These are phyloP conservation scores for Fusarium torulosum DNA, from an alignment of 2,329 filamentous ascomycete genomes.

Conservation along the genomic window DNA sequence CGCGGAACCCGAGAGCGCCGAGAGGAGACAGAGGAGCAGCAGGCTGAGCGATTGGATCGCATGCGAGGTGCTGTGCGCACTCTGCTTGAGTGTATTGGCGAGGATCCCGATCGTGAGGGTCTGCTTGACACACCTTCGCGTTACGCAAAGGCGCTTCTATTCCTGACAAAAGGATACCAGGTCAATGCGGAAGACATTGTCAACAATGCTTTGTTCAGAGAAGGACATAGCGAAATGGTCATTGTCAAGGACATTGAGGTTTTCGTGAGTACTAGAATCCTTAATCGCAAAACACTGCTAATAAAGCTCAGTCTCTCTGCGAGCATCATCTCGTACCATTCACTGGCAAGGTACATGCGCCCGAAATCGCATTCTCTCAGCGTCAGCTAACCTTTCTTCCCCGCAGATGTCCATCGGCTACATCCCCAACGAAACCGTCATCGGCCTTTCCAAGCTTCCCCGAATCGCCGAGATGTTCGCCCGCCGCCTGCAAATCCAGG, in stretches of 20 bases:
- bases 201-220: constrained; percentile 94
- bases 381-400: constrained; percentile 12
- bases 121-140: constrained; percentile 79
- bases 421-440: constrained; percentile 90
- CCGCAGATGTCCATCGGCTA: constrained; percentile 97
- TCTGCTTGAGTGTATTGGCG: constrained; percentile 76
- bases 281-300: not conserved
- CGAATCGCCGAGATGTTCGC: constrained; percentile 98
- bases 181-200: constrained; percentile 92
- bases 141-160: constrained; percentile 95
- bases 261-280: constrained; percentile 54
- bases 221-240: constrained; percentile 96
- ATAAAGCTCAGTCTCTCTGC: constrained; percentile 75
- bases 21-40: constrained; percentile 63
- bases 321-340: constrained; percentile 99
- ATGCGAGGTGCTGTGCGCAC: constrained; percentile 74
- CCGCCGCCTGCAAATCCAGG: constrained; percentile 92
- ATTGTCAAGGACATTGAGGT: constrained; percentile 98
- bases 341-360: constrained; percentile 79
- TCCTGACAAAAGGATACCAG: constrained; percentile 97
- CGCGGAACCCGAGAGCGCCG: constrained; percentile 73
- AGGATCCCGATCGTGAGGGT: constrained; percentile 75
- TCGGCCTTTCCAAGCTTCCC: constrained; percentile 95
- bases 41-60: constrained; percentile 65
- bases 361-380: constrained; percentile 4